These are phyloP conservation scores for Salix udensis DNA, from an alignment of 345 rosid species.

Conservation along the genomic window DNA sequence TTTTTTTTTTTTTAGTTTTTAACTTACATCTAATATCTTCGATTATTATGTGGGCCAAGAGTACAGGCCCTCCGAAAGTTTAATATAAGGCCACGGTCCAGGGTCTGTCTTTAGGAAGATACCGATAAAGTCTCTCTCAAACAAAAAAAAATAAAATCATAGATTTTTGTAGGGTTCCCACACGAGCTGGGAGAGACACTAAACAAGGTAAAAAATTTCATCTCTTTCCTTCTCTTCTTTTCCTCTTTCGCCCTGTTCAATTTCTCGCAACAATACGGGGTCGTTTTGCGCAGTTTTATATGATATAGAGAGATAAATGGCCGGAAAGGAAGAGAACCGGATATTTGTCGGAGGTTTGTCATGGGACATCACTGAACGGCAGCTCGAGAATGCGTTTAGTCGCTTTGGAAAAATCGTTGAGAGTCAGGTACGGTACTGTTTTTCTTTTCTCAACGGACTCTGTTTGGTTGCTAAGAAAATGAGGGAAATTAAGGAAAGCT, in stretches of 20 bases:
- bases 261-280: background rate
- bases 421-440: conserved; percentile 78
- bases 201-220: background rate
- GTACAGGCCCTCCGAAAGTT: too few relatives aligned
- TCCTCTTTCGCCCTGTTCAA: background rate
- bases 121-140: background rate
- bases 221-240: background rate
- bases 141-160: background rate
- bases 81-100: background rate
- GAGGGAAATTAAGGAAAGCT: background rate
- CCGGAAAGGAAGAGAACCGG: conserved; percentile 71
- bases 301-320: conserved; percentile 43
- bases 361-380: conserved; percentile 75
- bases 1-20: too few relatives aligned
- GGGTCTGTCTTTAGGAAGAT: background rate
- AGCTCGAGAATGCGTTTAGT: conserved; percentile 71
- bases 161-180: background rate
- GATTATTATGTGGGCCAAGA: too few relatives aligned
- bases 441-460: background rate
- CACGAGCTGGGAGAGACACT: background rate
- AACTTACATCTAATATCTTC: too few relatives aligned
- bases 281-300: background rate
- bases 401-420: conserved; percentile 86
- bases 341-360: conserved; percentile 92
- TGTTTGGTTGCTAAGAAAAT: conserved; percentile 17